phyloP scores from a whole-genome alignment of 768 basidiomycete genomes.

The Podaxis sp. region DNA sequence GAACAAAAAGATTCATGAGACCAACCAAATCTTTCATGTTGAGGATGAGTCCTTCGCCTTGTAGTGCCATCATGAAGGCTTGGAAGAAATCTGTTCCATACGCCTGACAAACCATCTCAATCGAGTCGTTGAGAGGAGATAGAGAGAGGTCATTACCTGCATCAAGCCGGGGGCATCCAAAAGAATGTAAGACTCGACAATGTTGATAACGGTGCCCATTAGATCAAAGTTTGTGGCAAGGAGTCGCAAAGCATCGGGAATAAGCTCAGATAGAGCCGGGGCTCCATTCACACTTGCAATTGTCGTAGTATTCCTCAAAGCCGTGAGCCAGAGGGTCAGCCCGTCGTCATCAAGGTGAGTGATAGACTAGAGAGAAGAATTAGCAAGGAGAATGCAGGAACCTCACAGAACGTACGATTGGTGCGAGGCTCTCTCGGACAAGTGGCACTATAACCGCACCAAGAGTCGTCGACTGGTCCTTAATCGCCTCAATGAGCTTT shows the following conservation, averaged over 20 bases:
- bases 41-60: slow-evolving; percentile 38
- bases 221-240: slow-evolving; percentile 70
- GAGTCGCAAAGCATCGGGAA: slow-evolving; percentile 57
- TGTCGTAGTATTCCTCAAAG: slow-evolving; percentile 59
- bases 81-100: slow-evolving; percentile 53
- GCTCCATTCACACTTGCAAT: slow-evolving; percentile 43
- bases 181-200: slow-evolving; percentile 79
- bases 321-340: slow-evolving; percentile 67
- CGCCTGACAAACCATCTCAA: slow-evolving; percentile 30
- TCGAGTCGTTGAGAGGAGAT: not conserved
- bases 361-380: slow-evolving; percentile 40
- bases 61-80: slow-evolving; percentile 49
- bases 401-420: slow-evolving; percentile 35
- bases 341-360: slow-evolving; percentile 76
- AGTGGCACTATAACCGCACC: slow-evolving; percentile 56
- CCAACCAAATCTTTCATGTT: slow-evolving; percentile 66
- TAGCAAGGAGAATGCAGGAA: slow-evolving; percentile 7
- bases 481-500: slow-evolving; percentile 67
- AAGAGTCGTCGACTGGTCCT: slow-evolving; percentile 54
- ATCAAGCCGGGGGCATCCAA: slow-evolving; percentile 59
- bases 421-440: slow-evolving; percentile 58
- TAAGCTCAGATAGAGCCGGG: slow-evolving; percentile 55
- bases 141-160: slow-evolving; percentile 40
- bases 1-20: slow-evolving; percentile 54
- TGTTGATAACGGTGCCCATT: slow-evolving; percentile 58